Base-by-base conservation (phyloP, 192 early-diverging fungal species). In the Coemansia sp. region DNA sequence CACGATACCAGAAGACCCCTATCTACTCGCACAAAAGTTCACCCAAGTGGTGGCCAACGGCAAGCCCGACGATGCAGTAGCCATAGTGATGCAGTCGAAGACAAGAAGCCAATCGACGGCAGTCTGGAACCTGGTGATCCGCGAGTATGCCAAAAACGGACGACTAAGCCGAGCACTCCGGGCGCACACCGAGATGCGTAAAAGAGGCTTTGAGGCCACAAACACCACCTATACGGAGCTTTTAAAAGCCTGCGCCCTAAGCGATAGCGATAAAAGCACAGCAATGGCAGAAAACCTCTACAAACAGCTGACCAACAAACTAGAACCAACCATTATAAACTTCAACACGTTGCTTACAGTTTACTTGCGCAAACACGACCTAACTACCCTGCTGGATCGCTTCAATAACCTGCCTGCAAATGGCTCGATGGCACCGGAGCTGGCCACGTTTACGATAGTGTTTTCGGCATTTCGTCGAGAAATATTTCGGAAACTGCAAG, bases 101-200 rank as follows among this genome's bases (percentile, higher is more conserved):
- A 56, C 64, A 1, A 36, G 23, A 16, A 31, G 20, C 61, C 75
- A 78, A 36, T 78, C 75, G 11, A 45, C 28, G 4, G 65, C 69
- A 3, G 64, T 72, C 7, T 78, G 75, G 75, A 78, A 78, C 61
- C 46, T 72, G n/a, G 75, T 78, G 2, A 78, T 78, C 31, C 44
- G 59, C 46, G 65, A 54, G 35, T 78, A 78, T 40, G 75, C 69
- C 18, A 58, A 68, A n/a, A 46, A 18, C 13, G 75, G 75, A 2
- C 61, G 65, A 0, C 61, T 72, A 23, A 62, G 70, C 28, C 58
- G 65, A 12, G 75, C 75, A 3, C 56, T 71, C 8, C 59, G 70
- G 0, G 75, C 57, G 10, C 68, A 45, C 30, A 68, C 75, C 3
- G 75, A 78, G 57, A 78, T 78, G 75, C 60, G 66, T 7, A 47